Conservation (phyloP, 306 rosid genomes). For the Hylodesmum podocarpum region DNA sequence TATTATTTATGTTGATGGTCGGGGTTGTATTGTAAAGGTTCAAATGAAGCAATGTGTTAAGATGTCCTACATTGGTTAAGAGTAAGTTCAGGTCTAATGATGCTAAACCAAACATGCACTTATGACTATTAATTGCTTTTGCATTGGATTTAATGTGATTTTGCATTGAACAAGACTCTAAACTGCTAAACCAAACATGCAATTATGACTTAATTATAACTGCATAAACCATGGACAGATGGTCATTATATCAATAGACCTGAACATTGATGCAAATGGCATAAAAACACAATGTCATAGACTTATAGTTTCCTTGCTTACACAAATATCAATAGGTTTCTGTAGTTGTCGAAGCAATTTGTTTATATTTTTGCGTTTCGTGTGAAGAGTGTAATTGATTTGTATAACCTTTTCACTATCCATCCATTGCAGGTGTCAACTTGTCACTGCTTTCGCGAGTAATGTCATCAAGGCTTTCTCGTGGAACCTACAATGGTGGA, state of each 20-base stretch:
- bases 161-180: too few relatives aligned
- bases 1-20: conserved; percentile 11
- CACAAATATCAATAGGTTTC: not conserved
- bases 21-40: not conserved
- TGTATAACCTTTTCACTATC: not conserved
- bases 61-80: not conserved
- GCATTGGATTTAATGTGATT: too few relatives aligned
- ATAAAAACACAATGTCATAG: not conserved
- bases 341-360: not conserved
- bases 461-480: conserved; percentile 96
- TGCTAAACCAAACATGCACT: too few relatives aligned
- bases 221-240: not conserved
- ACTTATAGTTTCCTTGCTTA: not conserved
- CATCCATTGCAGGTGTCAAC: conserved; percentile 72
- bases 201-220: not conserved
- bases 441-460: conserved; percentile 92
- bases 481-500: conserved; percentile 94
- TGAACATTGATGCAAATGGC: not conserved
- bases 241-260: not conserved
- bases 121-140: too few relatives aligned
- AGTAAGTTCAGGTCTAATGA: too few relatives aligned
- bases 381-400: not conserved
- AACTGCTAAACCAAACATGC: too few relatives aligned
- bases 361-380: not conserved
- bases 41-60: not conserved